These are phyloP conservation scores for Piloderma croceum DNA, from an alignment of 768 basidiomycete species.

Conservation along the genomic window DNA sequence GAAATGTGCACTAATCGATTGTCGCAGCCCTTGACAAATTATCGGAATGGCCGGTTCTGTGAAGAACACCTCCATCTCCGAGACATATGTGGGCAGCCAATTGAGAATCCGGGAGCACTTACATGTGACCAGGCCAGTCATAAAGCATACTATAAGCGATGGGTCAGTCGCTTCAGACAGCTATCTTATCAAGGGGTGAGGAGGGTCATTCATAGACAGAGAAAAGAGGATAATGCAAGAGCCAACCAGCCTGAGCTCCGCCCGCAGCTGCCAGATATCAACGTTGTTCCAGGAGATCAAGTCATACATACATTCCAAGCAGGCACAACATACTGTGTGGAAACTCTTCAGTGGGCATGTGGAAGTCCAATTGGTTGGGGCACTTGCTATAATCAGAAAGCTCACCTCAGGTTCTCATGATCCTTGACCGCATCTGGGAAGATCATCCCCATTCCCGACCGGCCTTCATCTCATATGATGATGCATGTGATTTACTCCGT, in stretches of 20 bases:
- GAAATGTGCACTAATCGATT: slow-evolving; percentile 20
- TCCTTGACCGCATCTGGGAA: slow-evolving; percentile 7
- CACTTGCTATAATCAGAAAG: slow-evolving; percentile 14
- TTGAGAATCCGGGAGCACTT: slow-evolving; percentile 3
- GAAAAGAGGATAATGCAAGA: no score
- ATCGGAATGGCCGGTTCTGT: slow-evolving; percentile 27
- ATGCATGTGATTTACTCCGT: slow-evolving; percentile 12
- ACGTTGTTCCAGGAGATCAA: no score
- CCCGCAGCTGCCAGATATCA: no score
- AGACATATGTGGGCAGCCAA: slow-evolving; percentile 12
- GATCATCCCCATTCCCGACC: slow-evolving; percentile 1
- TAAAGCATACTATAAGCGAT: slow-evolving; percentile 12
- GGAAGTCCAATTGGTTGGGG: slow-evolving; percentile 14
- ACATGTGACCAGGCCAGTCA: slow-evolving; percentile 18
- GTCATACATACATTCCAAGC: no score
- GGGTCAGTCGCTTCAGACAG: slow-evolving; percentile 13
- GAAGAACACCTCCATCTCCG: slow-evolving; percentile 13
- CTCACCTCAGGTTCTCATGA: slow-evolving; percentile 9
- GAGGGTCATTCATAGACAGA: slow-evolving; percentile 20
- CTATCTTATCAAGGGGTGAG: slow-evolving; percentile 22
- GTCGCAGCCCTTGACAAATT: slow-evolving; percentile 20
- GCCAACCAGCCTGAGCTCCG: no score
- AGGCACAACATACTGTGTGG: no score
- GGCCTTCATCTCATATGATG: slow-evolving; percentile 11
- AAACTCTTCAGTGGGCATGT: slow-evolving; percentile 17